Evolutionary conservation across 2,329 filamentous ascomycete species (phyloP).

Genomic region (Cryphonectria nitschkei): DNA sequence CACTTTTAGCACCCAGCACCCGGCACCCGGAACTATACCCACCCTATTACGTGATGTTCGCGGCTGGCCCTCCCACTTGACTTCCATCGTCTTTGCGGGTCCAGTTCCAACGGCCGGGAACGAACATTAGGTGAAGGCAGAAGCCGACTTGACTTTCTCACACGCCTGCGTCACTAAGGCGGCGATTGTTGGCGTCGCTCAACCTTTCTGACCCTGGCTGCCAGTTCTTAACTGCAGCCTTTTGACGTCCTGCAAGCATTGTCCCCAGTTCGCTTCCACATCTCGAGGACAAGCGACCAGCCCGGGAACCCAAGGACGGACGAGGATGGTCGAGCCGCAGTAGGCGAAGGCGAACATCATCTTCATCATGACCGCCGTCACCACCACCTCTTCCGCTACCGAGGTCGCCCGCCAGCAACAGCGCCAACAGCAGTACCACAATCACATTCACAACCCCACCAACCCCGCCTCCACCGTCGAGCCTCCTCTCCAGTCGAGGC

Average conservation of each 20-base stretch:
- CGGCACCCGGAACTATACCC: neutral
- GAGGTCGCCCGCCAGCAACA: conserved; percentile 10
- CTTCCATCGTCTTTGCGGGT: neutral
- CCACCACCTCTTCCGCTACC: conserved; percentile 19
- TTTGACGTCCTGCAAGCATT: neutral
- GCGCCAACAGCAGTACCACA: neutral
- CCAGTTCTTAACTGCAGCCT: neutral
- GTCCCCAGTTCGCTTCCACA: neutral
- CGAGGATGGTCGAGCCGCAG: conserved; percentile 24
- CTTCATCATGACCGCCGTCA: conserved; percentile 27
- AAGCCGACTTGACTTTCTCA: neutral
- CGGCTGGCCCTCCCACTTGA: neutral
- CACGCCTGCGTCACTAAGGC: neutral
- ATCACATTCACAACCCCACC: conserved; percentile 5
- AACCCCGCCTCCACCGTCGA: neutral
- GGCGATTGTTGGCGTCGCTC: neutral
- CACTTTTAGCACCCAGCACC: neutral
- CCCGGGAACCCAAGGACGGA: neutral
- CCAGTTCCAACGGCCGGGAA: neutral
- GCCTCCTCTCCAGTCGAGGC: conserved; percentile 1
- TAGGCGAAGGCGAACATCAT: conserved; percentile 12
- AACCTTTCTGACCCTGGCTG: neutral
- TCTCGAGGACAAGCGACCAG: conserved; percentile 1
- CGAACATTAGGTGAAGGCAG: neutral
- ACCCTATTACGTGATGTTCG: conserved; percentile 4